Percentiles rank a stretch among this genome's conserved stretches.
These are phyloP conservation scores for Mucor indicus DNA, from an alignment of 371 early-diverging fungal species.

Conservation along the genomic window DNA sequence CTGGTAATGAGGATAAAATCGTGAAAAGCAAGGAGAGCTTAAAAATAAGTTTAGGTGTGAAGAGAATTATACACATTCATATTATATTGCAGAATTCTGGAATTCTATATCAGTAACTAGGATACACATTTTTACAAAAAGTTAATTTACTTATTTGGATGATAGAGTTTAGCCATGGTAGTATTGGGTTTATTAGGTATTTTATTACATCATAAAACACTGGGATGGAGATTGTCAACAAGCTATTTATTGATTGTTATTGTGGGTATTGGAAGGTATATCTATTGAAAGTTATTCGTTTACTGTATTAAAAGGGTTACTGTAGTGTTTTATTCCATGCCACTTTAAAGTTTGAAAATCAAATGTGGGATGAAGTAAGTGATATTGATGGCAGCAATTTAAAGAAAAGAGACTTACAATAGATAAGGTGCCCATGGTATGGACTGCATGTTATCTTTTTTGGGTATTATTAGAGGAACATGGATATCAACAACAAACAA, in stretches of 20 bases:
- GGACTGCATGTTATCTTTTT: constrained; percentile 41
- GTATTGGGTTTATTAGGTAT: constrained; percentile 31
- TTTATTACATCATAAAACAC: constrained; percentile 25
- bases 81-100: constrained; percentile 38
- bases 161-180: constrained; percentile 36
- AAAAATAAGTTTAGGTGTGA: constrained; percentile 24
- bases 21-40: not conserved
- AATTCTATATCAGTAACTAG: constrained; percentile 34
- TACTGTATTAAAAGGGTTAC: not conserved
- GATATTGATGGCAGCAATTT: not conserved
- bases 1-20: constrained; percentile 23
- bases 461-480: constrained; percentile 30
- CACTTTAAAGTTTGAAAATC: constrained; percentile 35
- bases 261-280: constrained; percentile 47
- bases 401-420: not conserved
- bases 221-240: constrained; percentile 34
- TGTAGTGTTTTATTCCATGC: constrained; percentile 40
- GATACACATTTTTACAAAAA: not conserved
- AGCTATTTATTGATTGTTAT: constrained; percentile 40
- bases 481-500: constrained; percentile 18
- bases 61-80: constrained; percentile 25
- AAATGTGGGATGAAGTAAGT: constrained; percentile 47
- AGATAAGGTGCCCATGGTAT: constrained; percentile 40
- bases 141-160: not conserved
- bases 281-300: too few species aligned